Base-by-base conservation (phyloP, 2,329 filamentous ascomycete species). In the Dactylella cylindrospora region DNA sequence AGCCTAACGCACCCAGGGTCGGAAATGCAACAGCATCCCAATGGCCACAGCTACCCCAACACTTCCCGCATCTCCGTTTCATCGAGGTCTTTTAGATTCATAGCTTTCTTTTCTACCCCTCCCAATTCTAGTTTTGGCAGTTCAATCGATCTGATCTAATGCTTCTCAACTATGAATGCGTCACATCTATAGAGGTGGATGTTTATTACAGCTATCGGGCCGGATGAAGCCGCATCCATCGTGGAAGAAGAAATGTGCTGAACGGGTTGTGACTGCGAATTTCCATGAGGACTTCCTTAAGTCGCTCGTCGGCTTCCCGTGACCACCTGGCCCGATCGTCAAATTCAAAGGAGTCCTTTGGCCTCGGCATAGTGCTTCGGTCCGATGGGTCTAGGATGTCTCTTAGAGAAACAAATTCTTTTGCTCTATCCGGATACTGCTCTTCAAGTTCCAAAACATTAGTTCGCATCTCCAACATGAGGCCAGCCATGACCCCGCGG, bases 101-200 rank as follows among this genome's bases (percentile, higher is more conserved):
- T 15, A 20, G 23, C 17, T 9, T 19, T 39, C 35, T 6, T n/a
- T n/a, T n/a, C n/a, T n/a, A n/a, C n/a, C n/a, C n/a, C n/a, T n/a
- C n/a, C n/a, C n/a, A n/a, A n/a, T n/a, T n/a, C n/a, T n/a, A n/a
- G n/a, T n/a, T n/a, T n/a, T n/a, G n/a, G n/a, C n/a, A n/a, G n/a
- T n/a, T n/a, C n/a, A n/a, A n/a, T n/a, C n/a, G n/a, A n/a, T n/a
- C n/a, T n/a, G n/a, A n/a, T n/a, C n/a, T n/a, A n/a, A n/a, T n/a
- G n/a, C n/a, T n/a, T n/a, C 23, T 46, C 54, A 1, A 61, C 22
- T 3, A 60, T 20, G 15, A 61, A 39, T 10, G 40, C 46, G 15
- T 51, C 36, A 19, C 39, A 52, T 20, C 23, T 3, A 3, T 12
- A 25, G 7, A n/a, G n/a, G 19, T 44, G 46, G 46, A 7, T 23